Evolutionary conservation across 352 stramenopile genomes (phyloP).

Genomic region (Phytophthora cactorum): DNA sequence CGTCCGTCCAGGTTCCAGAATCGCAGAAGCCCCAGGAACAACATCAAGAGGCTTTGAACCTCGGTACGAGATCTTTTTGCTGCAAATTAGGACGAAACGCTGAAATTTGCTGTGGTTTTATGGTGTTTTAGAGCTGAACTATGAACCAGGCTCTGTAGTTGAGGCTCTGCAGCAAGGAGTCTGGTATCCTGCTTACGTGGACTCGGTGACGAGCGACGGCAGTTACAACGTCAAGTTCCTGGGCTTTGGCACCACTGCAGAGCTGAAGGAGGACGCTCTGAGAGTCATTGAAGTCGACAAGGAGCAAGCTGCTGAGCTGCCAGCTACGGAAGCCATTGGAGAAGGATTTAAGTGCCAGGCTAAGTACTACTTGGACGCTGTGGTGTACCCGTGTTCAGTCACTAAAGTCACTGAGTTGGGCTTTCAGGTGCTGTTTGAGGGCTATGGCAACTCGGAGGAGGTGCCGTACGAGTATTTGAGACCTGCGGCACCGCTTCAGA

Average conservation of each 20-base stretch:
- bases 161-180: constrained; percentile 69
- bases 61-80: constrained; percentile 18
- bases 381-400: constrained; percentile 80
- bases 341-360: constrained; percentile 72
- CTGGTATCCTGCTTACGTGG: constrained; percentile 76
- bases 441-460: constrained; percentile 92
- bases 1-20: constrained; percentile 1
- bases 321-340: constrained; percentile 44
- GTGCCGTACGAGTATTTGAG: constrained; percentile 91
- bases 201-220: constrained; percentile 57
- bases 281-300: constrained; percentile 48
- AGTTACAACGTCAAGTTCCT: constrained; percentile 80
- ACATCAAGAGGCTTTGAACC: not conserved
- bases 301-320: constrained; percentile 34
- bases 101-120: not conserved
- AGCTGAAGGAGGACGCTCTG: constrained; percentile 49
- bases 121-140: constrained; percentile 40
- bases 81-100: constrained; percentile 3
- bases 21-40: constrained; percentile 4
- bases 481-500: constrained; percentile 8
- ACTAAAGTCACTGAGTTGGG: constrained; percentile 70
- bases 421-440: constrained; percentile 88
- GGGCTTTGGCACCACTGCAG: constrained; percentile 69
- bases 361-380: constrained; percentile 83
- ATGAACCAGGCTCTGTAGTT: constrained; percentile 52